Conservation (phyloP, 306 rosid genomes). For the Dalbergia cochinchinensis region DNA sequence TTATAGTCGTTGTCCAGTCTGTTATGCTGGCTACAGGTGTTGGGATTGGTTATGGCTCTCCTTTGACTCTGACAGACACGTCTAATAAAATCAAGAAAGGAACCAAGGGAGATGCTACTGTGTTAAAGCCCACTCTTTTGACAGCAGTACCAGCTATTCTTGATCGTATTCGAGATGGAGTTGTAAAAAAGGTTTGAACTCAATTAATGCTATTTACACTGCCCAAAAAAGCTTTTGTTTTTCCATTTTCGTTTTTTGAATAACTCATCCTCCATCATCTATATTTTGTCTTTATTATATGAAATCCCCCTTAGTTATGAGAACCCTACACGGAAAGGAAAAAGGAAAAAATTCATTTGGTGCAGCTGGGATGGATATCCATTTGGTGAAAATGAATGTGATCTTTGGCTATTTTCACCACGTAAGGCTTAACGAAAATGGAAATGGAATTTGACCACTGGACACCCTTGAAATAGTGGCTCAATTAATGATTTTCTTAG, state of each 20-base stretch:
- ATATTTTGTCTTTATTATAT: neutral
- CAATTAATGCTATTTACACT: neutral
- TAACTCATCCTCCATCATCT: neutral
- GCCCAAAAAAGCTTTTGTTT: neutral
- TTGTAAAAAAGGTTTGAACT: constrained; percentile 70
- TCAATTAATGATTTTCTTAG: neutral
- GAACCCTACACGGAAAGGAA: neutral
- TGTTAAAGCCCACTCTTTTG: constrained; percentile 80
- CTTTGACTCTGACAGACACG: constrained; percentile 83
- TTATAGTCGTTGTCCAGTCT: constrained; percentile 67
- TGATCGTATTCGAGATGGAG: constrained; percentile 90
- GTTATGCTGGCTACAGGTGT: constrained; percentile 82
- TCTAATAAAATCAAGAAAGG: constrained; percentile 88
- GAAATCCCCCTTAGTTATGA: neutral
- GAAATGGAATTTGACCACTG: neutral
- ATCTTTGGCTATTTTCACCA: neutral
- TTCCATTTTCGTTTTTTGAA: neutral
- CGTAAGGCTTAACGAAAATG: neutral
- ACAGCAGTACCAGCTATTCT: constrained; percentile 93
- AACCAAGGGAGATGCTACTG: constrained; percentile 88
- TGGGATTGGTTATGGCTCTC: constrained; percentile 81
- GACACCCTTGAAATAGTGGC: neutral
- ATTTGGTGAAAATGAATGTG: neutral
- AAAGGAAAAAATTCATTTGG: neutral
- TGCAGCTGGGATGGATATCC: neutral